Evolutionary conservation across 106 monocot genomes (phyloP).

Genomic region (Platanthera guangdongensis): DNA sequence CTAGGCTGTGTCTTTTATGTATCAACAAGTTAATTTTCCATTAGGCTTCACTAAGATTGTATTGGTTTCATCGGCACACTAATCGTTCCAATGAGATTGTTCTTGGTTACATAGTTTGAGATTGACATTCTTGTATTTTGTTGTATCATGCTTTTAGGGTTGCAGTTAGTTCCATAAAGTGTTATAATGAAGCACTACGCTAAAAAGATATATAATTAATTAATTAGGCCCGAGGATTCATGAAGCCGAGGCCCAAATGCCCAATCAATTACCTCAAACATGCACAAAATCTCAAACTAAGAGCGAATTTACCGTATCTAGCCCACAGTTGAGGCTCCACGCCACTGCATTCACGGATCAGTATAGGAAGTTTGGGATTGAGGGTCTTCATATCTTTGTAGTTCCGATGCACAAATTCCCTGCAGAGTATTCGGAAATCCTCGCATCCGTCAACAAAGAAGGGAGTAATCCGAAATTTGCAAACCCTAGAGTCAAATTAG

Average conservation of each 20-base stretch:
- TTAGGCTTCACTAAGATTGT: too few species aligned
- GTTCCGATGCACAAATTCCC: constrained; percentile 76
- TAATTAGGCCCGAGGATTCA: not conserved
- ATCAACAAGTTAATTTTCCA: too few species aligned
- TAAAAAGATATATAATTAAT: too few species aligned
- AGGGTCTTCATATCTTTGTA: constrained; percentile 86
- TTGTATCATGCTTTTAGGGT: too few species aligned
- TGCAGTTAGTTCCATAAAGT: too few species aligned
- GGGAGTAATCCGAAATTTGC: not conserved
- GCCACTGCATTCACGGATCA: constrained; percentile 83
- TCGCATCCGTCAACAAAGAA: not conserved
- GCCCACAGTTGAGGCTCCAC: constrained; percentile 90
- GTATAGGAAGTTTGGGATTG: constrained; percentile 78
- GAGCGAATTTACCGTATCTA: constrained; percentile 56
- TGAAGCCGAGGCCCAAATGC: not conserved
- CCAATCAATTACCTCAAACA: not conserved
- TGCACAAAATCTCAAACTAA: not conserved
- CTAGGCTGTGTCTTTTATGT: too few species aligned
- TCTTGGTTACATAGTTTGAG: too few species aligned
- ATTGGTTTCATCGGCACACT: too few species aligned
- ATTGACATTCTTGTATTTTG: too few species aligned
- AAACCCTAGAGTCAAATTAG: not conserved
- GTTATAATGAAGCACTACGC: too few species aligned
- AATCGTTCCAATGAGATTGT: too few species aligned
- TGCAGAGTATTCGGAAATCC: constrained; percentile 6